These are phyloP conservation scores for Neoascochyta sp. DNA, from an alignment of 2,329 filamentous ascomycete genomes.

Conservation along the genomic window DNA sequence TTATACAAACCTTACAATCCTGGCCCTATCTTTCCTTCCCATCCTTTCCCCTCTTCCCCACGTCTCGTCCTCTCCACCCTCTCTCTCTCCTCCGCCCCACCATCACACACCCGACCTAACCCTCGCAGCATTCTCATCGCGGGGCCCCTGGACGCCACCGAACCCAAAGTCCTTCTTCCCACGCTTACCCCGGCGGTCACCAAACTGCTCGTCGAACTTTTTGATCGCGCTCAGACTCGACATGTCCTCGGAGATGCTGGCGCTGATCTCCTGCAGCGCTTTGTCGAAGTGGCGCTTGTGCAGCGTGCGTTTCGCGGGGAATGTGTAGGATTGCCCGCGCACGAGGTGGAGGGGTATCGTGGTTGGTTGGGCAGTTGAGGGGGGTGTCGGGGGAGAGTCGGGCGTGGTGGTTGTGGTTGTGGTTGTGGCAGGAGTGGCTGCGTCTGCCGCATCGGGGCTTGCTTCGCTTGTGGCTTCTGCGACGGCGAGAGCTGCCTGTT, in stretches of 20 bases:
- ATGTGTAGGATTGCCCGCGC: constrained; percentile 49
- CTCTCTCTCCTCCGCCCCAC: not conserved
- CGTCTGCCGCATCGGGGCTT: not conserved
- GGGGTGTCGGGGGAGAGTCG: constrained; percentile 2
- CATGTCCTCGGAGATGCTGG: constrained; percentile 94
- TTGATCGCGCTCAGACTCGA: constrained; percentile 76
- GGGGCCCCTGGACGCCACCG: constrained; percentile 28
- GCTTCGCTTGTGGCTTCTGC: constrained; percentile 11
- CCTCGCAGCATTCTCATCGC: constrained; percentile 31
- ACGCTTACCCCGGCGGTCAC: constrained; percentile 68
- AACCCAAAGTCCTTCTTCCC: constrained; percentile 58
- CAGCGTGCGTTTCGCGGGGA: constrained; percentile 67
- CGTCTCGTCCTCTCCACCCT: too few species aligned
- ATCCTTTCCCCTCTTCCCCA: too few species aligned
- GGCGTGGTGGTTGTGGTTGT: constrained; percentile 4
- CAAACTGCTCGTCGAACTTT: constrained; percentile 95
- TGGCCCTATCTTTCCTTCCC: too few species aligned
- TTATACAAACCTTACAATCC: too few species aligned
- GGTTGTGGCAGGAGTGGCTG: not conserved
- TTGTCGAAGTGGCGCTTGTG: constrained; percentile 72
- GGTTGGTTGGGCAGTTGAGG: constrained; percentile 4
- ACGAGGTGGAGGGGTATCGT: constrained; percentile 33
- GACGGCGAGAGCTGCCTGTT: constrained; percentile 32
- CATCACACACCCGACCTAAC: constrained; percentile 16
- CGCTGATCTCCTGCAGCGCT: constrained; percentile 82